Conservation (phyloP, 805 yeast genomes). For the Ogataea nakhonphanomensis region DNA sequence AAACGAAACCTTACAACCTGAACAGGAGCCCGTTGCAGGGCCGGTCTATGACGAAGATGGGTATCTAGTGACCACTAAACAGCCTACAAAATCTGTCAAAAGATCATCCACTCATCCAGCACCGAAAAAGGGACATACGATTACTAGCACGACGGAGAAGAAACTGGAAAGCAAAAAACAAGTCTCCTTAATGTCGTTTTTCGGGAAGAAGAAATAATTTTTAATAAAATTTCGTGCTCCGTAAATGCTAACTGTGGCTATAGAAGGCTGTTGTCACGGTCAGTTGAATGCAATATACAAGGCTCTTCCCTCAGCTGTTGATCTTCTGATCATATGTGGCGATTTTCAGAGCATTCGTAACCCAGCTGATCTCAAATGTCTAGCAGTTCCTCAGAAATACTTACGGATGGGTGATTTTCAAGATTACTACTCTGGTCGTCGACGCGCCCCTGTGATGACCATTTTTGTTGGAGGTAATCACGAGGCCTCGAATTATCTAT, state of each 20-base stretch:
- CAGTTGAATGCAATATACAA: constrained; percentile 58
- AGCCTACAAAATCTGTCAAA: constrained; percentile 2
- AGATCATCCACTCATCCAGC: constrained; percentile 15
- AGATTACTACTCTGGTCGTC: constrained; percentile 58
- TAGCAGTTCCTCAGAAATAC: constrained; percentile 80
- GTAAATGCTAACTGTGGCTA: constrained; percentile 45
- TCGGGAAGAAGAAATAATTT: constrained; percentile 25
- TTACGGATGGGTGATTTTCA: constrained; percentile 74
- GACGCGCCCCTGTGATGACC: constrained; percentile 70
- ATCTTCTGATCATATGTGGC: constrained; percentile 76
- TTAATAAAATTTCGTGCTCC: background rate
- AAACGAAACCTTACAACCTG: background rate
- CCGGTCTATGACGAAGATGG: constrained; percentile 32
- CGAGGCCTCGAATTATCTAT: constrained; percentile 77
- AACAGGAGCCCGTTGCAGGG: background rate
- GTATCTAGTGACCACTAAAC: constrained; percentile 22
- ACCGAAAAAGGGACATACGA: constrained; percentile 12
- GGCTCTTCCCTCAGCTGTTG: constrained; percentile 35
- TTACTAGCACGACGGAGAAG: constrained; percentile 9
- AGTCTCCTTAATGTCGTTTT: constrained; percentile 31
- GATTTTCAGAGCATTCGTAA: constrained; percentile 84
- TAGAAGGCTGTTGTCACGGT: constrained; percentile 93
- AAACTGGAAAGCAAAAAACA: constrained; percentile 20
- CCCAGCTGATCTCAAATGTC: constrained; percentile 57
- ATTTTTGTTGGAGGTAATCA: constrained; percentile 94